Evolutionary conservation across 2,329 filamentous ascomycete genomes (phyloP).

Genomic region (Drechslera avenae): DNA sequence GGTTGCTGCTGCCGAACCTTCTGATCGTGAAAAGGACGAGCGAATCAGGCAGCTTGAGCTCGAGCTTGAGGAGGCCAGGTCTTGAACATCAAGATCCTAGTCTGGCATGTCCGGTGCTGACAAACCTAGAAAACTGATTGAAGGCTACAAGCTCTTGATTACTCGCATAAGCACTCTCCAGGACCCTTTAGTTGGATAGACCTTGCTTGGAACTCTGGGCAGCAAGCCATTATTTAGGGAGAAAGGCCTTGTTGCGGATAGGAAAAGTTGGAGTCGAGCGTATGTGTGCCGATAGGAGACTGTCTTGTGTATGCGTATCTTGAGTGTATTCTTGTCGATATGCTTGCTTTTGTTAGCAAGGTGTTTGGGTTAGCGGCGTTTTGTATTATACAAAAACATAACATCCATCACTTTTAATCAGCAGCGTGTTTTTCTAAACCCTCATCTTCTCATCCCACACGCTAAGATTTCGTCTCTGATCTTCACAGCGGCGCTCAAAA

Average conservation of each 20-base stretch:
- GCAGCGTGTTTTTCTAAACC: too few relatives aligned
- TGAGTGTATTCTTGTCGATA: conserved; percentile 8
- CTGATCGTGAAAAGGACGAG: conserved; percentile 49
- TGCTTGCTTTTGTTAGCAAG: conserved; percentile 16
- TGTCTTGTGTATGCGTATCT: conserved; percentile 17
- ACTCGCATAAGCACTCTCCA: neutral
- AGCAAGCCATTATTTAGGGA: neutral
- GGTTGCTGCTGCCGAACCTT: conserved; percentile 55
- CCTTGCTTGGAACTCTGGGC: neutral
- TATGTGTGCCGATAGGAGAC: conserved; percentile 11
- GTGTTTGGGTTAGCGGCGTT: conserved; percentile 22
- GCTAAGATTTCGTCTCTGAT: too few relatives aligned
- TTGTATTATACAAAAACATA: conserved; percentile 6
- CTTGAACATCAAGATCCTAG: conserved; percentile 24
- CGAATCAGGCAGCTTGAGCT: conserved; percentile 49
- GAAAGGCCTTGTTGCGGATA: neutral
- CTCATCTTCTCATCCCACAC: too few relatives aligned
- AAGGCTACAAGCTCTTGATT: conserved; percentile 6
- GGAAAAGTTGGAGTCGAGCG: conserved; percentile 3
- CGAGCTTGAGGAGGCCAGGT: conserved; percentile 49
- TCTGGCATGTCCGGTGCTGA: neutral
- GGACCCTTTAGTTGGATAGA: conserved; percentile 7
- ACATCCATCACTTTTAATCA: neutral
- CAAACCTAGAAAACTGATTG: neutral
- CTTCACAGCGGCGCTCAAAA: too few relatives aligned